Evolutionary conservation across 352 stramenopile species (phyloP), one percentile per base, ranked within the genome.

Genomic region (Pythium dissotocum): DNA sequence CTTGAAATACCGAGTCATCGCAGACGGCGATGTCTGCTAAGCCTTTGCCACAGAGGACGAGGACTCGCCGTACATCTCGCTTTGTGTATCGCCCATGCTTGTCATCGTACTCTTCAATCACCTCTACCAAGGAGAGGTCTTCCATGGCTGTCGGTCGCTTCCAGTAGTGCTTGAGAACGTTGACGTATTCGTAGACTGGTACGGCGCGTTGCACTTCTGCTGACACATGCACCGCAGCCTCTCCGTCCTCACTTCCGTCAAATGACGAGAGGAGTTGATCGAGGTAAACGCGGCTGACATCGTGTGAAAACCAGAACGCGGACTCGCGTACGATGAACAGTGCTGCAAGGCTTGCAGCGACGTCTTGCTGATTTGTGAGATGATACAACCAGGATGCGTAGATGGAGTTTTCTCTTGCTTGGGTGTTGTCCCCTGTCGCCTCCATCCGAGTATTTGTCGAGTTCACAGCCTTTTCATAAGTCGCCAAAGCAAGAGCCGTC

Each of bases 221-320:
- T 24, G 48, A 55, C 48, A 26, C 48, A 9, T 55, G 48, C 9
- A 32, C 9, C 1, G 48, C 26, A 18, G 16, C 18, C 16, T 32
- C n/a, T 16, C 9, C 9, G 9, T 44, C 36, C 6, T 10, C 36
- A 44, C 13, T 44, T 10, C 13, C 8, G 1, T 44, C 9, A 6
- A 44, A 58, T 24, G 52, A 40, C 28, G 52, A 14, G 52, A 62
- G 56, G 32, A 62, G 40, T 33, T 62, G 56, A 16, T 33, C n/a
- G 6, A 62, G 7, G 33, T 62, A n/a, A 10, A 62, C 30, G 5
- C 40, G 21, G 18, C 14, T 30, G 21, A 62, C 18, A 13, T 42
- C 18, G 28, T 62, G 56, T 14, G 54, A 61, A 28, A 61, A 61
- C 54, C 56, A 62, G 21, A 62, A 62, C 4, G 56, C 56, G 1